These are phyloP conservation scores for Aspergillus hancockii DNA, from an alignment of 495 filamentous ascomycete species.

Conservation along the genomic window DNA sequence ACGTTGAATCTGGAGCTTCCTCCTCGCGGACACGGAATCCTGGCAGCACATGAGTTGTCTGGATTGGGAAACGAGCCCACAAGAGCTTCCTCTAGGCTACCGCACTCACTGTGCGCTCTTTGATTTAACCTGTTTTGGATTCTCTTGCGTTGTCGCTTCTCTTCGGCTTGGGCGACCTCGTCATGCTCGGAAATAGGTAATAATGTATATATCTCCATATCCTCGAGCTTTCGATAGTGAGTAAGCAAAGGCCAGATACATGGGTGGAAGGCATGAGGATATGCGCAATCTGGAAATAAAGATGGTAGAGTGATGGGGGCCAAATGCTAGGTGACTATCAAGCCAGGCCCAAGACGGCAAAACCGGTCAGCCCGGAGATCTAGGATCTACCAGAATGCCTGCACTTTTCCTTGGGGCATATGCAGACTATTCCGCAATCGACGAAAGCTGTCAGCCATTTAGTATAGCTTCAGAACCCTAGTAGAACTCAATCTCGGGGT, in stretches of 20 bases:
- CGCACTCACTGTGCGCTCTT: conserved; percentile 15
- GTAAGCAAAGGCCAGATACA: not conserved
- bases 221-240: not conserved
- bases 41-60: not conserved
- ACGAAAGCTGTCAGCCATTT: not conserved
- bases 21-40: conserved; percentile 8
- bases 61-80: not conserved
- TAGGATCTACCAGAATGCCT: not conserved
- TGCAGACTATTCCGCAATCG: not conserved
- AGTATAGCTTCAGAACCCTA: not conserved
- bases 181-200: not conserved
- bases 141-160: conserved; percentile 14
- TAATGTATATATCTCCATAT: not conserved
- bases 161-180: not conserved
- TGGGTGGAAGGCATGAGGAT: not conserved
- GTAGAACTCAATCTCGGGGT: too few relatives aligned
- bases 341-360: not conserved
- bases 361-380: not conserved
- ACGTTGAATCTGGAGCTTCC: not conserved
- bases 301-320: not conserved
- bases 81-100: not conserved
- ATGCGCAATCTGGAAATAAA: not conserved
- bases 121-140: conserved; percentile 19
- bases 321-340: not conserved
- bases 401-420: too few relatives aligned